Evolutionary conservation across 352 stramenopile species (phyloP).

Genomic region (Pythium brassicae): DNA sequence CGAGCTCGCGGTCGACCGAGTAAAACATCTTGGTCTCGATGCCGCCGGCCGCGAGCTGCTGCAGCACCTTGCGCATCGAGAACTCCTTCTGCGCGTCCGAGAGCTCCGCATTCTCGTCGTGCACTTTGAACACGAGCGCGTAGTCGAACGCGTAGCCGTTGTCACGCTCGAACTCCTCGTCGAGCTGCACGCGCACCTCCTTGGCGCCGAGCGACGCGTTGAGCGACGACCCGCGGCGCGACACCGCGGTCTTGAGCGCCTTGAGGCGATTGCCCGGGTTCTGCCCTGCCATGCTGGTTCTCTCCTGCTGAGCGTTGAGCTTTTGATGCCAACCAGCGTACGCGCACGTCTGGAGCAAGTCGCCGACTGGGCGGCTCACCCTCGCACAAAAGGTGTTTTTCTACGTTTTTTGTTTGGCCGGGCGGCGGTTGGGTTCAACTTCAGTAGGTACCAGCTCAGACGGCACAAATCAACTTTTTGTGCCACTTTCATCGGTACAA

Average conservation of each 20-base stretch:
- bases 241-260: slow-evolving; percentile 60
- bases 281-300: slow-evolving; percentile 10
- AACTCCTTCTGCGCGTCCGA: slow-evolving; percentile 54
- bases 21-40: slow-evolving; percentile 87
- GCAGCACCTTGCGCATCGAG: slow-evolving; percentile 68
- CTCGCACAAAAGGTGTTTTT: neutral
- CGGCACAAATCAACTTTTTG: neutral
- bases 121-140: slow-evolving; percentile 76
- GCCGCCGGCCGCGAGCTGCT: slow-evolving; percentile 56
- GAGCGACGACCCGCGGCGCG: slow-evolving; percentile 54
- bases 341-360: neutral
- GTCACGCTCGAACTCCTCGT: slow-evolving; percentile 52
- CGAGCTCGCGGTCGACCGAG: slow-evolving; percentile 52
- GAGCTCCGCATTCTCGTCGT: slow-evolving; percentile 59
- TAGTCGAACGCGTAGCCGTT: slow-evolving; percentile 84
- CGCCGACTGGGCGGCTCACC: neutral
- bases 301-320: neutral
- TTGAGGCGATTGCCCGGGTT: slow-evolving; percentile 37
- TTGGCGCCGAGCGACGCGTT: slow-evolving; percentile 62
- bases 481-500: neutral
- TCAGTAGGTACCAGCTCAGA: neutral
- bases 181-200: slow-evolving; percentile 55
- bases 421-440: neutral
- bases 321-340: neutral
- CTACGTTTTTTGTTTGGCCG: neutral